These are phyloP conservation scores for Colletotrichum musicola DNA, from an alignment of 2,329 filamentous ascomycete genomes.

Conservation along the genomic window DNA sequence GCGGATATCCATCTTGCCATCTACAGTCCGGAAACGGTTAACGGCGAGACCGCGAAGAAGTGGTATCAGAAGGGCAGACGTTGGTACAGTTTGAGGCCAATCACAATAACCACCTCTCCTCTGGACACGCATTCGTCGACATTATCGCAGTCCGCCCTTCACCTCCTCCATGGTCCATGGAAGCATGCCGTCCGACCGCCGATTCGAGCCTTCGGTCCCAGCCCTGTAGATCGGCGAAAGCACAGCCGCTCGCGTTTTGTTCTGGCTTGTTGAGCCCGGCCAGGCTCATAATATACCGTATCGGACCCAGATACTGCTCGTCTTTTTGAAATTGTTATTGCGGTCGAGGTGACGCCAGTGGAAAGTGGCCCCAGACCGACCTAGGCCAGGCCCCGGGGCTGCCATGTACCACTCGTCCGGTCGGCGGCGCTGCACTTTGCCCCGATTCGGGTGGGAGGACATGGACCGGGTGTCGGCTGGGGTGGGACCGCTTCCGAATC, in stretches of 20 bases:
- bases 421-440: slow-evolving; percentile 18
- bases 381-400: slow-evolving; percentile 9
- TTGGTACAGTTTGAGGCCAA: not conserved
- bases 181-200: slow-evolving; percentile 23
- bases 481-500: slow-evolving; percentile 20
- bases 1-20: not conserved
- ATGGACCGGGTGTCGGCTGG: slow-evolving; percentile 23
- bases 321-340: not conserved
- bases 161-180: not conserved
- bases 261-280: too few species aligned
- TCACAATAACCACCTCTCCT: not conserved
- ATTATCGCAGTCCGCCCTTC: not conserved
- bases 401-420: slow-evolving; percentile 24
- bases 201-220: slow-evolving; percentile 30
- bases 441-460: slow-evolving; percentile 13
- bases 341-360: slow-evolving; percentile 11
- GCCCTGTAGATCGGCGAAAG: slow-evolving; percentile 27
- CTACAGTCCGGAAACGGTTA: not conserved
- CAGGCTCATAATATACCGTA: too few species aligned
- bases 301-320: too few species aligned
- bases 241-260: too few species aligned
- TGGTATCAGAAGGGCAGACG: not conserved
- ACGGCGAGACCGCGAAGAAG: not conserved
- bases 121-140: not conserved
- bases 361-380: slow-evolving; percentile 13